Conservation (phyloP, 352 stramenopile genomes). For the Pythium chondricola region DNA sequence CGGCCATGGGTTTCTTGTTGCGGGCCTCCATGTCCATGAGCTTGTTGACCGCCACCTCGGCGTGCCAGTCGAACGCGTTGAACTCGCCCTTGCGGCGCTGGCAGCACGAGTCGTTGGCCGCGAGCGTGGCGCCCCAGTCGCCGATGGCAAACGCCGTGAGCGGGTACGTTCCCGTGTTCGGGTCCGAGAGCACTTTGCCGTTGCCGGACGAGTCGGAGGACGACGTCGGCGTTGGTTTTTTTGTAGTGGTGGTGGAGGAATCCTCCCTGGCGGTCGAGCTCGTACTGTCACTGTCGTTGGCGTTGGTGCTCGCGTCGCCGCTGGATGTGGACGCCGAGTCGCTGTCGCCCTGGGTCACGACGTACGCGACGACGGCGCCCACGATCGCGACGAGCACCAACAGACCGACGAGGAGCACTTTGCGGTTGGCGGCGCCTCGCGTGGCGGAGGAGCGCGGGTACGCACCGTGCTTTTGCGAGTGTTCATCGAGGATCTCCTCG, state of each 20-base stretch:
- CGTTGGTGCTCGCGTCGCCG: constrained; percentile 2
- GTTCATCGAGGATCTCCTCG: no score
- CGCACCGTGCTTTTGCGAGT: no score
- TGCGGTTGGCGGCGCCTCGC: constrained; percentile 23
- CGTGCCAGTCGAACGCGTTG: constrained; percentile 53
- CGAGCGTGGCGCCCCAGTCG: constrained; percentile 65
- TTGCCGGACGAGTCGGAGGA: not conserved
- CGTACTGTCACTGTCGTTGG: not conserved
- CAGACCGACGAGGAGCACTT: constrained; percentile 37
- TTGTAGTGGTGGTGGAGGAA: no score
- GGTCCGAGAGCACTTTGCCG: not conserved
- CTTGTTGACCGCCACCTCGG: constrained; percentile 58
- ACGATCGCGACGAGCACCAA: constrained; percentile 39
- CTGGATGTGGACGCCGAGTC: not conserved
- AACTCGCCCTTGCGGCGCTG: constrained; percentile 40
- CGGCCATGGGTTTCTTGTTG: constrained; percentile 39
- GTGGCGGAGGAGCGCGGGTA: no score
- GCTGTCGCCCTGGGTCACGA: constrained; percentile 16
- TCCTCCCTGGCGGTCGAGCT: not conserved
- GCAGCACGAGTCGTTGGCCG: constrained; percentile 68
- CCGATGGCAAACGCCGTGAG: constrained; percentile 61
- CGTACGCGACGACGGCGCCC: constrained; percentile 32
- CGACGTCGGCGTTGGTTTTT: no score
- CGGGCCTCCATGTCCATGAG: constrained; percentile 38
- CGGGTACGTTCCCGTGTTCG: constrained; percentile 6